phyloP scores from a whole-genome alignment of 2,329 filamentous ascomycete genomes.

The Metarhizium album region DNA sequence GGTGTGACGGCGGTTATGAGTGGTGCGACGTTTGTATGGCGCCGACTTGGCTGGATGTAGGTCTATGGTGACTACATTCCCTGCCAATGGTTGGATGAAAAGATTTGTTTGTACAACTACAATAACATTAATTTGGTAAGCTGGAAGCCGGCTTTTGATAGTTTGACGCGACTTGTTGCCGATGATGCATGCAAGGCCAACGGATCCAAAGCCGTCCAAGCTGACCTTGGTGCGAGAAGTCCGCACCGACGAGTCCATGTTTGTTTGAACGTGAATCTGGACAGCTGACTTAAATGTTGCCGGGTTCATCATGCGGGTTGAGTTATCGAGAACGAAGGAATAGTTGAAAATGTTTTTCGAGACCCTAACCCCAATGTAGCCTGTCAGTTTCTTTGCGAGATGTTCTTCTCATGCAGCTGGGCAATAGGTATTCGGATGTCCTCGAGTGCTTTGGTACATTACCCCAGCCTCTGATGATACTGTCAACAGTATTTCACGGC shows the following conservation, averaged over 20 bases:
- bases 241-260: constrained; percentile 7
- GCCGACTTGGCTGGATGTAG: constrained; percentile 21
- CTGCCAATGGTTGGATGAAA: no score
- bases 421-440: no score
- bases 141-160: no score
- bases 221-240: constrained; percentile 39
- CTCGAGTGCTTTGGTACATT: no score
- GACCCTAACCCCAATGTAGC: no score
- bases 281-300: constrained; percentile 6
- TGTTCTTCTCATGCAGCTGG: no score
- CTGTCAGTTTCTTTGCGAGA: no score
- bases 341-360: no score
- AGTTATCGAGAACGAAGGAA: neutral
- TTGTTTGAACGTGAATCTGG: constrained; percentile 6
- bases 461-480: no score
- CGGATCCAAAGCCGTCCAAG: constrained; percentile 40
- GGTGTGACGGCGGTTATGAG: constrained; percentile 20
- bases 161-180: constrained; percentile 39
- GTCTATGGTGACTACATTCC: neutral
- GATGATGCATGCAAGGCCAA: constrained; percentile 51
- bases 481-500: no score
- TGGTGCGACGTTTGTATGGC: constrained; percentile 20
- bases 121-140: no score
- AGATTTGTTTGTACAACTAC: no score
- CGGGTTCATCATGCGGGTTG: constrained; percentile 6